Evolutionary conservation across 2,329 filamentous ascomycete genomes (phyloP).

Genomic region (Alternaria sp.): DNA sequence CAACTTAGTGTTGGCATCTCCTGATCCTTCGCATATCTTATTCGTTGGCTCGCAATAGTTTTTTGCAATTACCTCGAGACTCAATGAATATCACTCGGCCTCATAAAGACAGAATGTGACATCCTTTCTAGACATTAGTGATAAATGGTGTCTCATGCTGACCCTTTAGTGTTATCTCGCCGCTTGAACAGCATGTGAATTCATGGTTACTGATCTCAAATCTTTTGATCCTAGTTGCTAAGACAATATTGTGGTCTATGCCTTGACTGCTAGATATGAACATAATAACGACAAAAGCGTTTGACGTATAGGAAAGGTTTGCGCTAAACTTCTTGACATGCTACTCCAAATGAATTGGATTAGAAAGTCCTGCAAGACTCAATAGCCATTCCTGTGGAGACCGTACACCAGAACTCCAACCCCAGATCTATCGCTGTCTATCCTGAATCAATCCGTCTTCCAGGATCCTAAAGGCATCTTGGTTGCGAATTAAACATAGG

Average conservation of each 20-base stretch:
- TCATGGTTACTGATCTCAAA: slow-evolving; percentile 42
- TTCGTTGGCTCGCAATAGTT: slow-evolving; percentile 28
- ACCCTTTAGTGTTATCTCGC: slow-evolving; percentile 23
- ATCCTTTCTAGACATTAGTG: slow-evolving; percentile 32
- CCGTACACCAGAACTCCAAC: background rate
- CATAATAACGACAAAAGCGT: slow-evolving; percentile 32
- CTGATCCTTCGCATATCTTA: slow-evolving; percentile 25
- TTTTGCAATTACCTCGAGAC: slow-evolving; percentile 34
- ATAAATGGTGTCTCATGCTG: slow-evolving; percentile 29
- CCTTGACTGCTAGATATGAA: slow-evolving; percentile 29
- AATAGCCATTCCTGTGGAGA: background rate
- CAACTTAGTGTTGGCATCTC: slow-evolving; percentile 28
- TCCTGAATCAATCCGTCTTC: background rate
- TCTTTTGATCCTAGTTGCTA: slow-evolving; percentile 32
- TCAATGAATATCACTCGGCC: slow-evolving; percentile 15
- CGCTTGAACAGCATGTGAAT: slow-evolving; percentile 33
- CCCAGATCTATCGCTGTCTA: background rate
- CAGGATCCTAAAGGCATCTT: background rate
- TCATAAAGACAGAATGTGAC: background rate
- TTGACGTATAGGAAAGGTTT: slow-evolving; percentile 34
- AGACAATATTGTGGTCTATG: slow-evolving; percentile 28
- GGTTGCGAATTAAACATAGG: background rate
- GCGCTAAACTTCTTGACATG: slow-evolving; percentile 38
- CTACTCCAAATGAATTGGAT: slow-evolving; percentile 25
- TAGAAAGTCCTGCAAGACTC: slow-evolving; percentile 21